phyloP scores from a whole-genome alignment of 495 filamentous ascomycete genomes.

The Cercophora newfieldiana region DNA sequence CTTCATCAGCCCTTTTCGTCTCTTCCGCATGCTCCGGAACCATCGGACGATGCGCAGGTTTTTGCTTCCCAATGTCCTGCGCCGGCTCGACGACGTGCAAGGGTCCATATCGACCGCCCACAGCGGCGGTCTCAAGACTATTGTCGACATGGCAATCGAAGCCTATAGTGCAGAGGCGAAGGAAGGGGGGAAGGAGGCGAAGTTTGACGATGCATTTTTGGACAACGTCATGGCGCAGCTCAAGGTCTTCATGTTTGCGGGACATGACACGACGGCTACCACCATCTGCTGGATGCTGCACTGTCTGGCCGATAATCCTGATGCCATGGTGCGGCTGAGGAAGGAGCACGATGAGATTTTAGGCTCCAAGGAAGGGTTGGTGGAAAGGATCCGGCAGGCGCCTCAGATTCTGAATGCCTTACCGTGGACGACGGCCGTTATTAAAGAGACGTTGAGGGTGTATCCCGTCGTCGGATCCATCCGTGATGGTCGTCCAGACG shows the following conservation, averaged over 20 bases:
- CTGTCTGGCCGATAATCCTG: constrained; percentile 41
- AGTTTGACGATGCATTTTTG: constrained; percentile 23
- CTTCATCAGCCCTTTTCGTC: background rate
- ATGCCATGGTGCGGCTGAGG: no score
- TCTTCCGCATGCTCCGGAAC: background rate
- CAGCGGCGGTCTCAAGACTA: background rate
- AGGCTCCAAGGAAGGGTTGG: background rate
- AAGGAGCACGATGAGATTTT: constrained; percentile 43
- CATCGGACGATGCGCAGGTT: background rate
- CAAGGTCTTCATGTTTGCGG: constrained; percentile 46
- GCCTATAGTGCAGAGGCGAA: background rate
- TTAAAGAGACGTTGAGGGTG: constrained; percentile 52
- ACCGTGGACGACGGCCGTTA: constrained; percentile 47
- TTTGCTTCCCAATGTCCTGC: background rate
- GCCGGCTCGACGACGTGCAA: background rate
- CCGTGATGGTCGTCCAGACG: constrained; percentile 35
- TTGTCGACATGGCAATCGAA: background rate
- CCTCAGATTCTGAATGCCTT: constrained; percentile 44
- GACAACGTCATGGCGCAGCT: constrained; percentile 31
- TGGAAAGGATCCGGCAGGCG: constrained; percentile 28
- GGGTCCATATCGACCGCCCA: background rate
- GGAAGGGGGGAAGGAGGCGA: background rate
- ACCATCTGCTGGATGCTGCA: constrained; percentile 40
- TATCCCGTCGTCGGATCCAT: constrained; percentile 24
- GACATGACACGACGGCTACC: constrained; percentile 45